Evolutionary conservation across 2,329 filamentous ascomycete species (phyloP), one percentile per base, ranked within the genome.

Genomic region (Aspergillus udagawae): DNA sequence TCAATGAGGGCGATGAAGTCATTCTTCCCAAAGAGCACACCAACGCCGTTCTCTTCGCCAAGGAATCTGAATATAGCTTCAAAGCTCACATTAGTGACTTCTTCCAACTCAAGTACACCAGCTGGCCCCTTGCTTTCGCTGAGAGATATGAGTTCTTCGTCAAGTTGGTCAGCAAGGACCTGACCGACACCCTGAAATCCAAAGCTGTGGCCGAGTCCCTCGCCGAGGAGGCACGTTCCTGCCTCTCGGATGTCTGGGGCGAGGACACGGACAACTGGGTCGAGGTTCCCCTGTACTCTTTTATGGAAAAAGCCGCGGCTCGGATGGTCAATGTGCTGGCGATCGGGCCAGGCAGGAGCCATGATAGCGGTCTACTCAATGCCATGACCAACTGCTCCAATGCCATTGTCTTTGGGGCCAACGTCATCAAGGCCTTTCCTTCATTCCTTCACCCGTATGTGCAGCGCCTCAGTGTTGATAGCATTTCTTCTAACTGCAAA

Each of bases 81-180:
- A 60, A 58, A 21, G 55, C 55, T 17, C 53, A 60, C 28, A 60
- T 60, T 17, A 20, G 44, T 9, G 58, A 58, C 3, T 60, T 60
- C 35, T 60, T 60, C 32, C 58, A 60, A 52, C 58, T 60, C 41
- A 49, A 51, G 35, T 60, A 60, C 47, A 60, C 58, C 23, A 60
- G 58, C 48, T 60, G 58, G 58, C 58, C 58, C 4, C 52, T 60
- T 10, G 58, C 58, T 17, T 60, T 60, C 12, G 41, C 58, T 1
- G 53, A 58, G 8, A 56, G 55, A 41, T 60, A 60, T 41, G 58
- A 60, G 32, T 56, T 50, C 20, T 60, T 58, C 45, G 58, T 60
- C 53, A 60, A 60, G 42, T 51, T 60, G 7, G 56, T 60, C 53
- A 60, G 58, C 50, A 60, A 60, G 32, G 58, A 60, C 44, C 55